Percentiles rank a stretch among this genome's conserved stretches.
Conservation (phyloP, 2,329 filamentous ascomycete species). For the Cercospora sp. region DNA sequence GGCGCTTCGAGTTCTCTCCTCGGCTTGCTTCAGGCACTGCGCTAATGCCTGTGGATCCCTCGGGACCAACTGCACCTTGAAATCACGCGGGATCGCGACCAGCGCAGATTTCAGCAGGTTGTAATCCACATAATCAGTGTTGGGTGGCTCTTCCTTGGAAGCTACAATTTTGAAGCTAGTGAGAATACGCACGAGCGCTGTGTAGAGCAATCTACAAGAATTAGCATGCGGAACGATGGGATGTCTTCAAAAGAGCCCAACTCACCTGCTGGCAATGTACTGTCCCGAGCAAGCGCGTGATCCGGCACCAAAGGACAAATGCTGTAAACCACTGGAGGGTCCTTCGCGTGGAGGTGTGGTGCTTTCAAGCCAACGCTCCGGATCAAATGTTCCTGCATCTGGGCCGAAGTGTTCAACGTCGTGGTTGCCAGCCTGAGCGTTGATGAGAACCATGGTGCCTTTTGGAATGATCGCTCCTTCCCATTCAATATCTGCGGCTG, state of each 20-base stretch:
- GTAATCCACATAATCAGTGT: slow-evolving; percentile 63
- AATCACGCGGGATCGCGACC: slow-evolving; percentile 60
- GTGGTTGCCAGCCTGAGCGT: slow-evolving; percentile 58
- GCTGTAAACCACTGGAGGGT: slow-evolving; percentile 37
- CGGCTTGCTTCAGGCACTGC: slow-evolving; percentile 47
- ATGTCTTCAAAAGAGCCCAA: neutral
- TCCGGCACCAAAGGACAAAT: slow-evolving; percentile 56
- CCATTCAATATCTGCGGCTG: slow-evolving; percentile 49
- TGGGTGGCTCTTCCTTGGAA: slow-evolving; percentile 53
- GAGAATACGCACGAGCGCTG: slow-evolving; percentile 53
- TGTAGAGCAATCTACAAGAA: slow-evolving; percentile 47
- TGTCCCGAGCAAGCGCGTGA: slow-evolving; percentile 55
- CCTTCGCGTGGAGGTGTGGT: slow-evolving; percentile 41
- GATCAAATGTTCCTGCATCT: slow-evolving; percentile 50
- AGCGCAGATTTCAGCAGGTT: slow-evolving; percentile 61
- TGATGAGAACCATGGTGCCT: slow-evolving; percentile 57
- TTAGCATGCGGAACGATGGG: slow-evolving; percentile 8
- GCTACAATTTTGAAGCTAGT: slow-evolving; percentile 53
- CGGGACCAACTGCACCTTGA: slow-evolving; percentile 58
- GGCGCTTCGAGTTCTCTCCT: slow-evolving; percentile 43
- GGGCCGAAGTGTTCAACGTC: slow-evolving; percentile 53
- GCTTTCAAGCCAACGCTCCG: slow-evolving; percentile 51
- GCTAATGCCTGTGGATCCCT: slow-evolving; percentile 45
- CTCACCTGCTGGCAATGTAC: slow-evolving; percentile 47
- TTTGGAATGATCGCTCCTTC: slow-evolving; percentile 54